phyloP scores from a whole-genome alignment of 2,329 filamentous ascomycete genomes.

The Xylaria digitata region DNA sequence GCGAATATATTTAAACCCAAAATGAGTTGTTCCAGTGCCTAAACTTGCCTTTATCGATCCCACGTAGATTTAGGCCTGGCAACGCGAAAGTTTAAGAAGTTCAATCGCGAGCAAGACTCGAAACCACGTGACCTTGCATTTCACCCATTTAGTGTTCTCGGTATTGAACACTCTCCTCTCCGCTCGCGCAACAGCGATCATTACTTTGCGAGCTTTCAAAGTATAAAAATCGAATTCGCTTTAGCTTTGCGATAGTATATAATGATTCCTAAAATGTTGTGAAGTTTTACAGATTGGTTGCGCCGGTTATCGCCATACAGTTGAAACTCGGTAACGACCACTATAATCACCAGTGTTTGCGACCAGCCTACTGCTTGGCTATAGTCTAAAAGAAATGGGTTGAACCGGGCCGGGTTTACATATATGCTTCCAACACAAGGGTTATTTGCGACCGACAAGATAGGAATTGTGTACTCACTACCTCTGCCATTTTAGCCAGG shows the following conservation, averaged over 20 bases:
- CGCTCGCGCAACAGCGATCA: conserved; percentile 11
- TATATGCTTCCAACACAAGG: not conserved
- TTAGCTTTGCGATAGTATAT: conserved; percentile 37
- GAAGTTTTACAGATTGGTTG: conserved; percentile 7
- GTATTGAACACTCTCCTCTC: conserved; percentile 13
- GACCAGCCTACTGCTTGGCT: conserved; percentile 7
- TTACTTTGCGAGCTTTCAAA: conserved; percentile 18
- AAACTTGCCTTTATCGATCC: not conserved
- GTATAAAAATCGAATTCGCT: not conserved
- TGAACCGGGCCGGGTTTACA: not conserved
- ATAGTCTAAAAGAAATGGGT: not conserved
- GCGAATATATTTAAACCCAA: not conserved
- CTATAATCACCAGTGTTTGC: not conserved
- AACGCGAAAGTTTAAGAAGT: conserved; percentile 36
- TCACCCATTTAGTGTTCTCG: conserved; percentile 1
- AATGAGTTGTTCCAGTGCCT: not conserved
- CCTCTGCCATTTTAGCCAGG: conserved; percentile 21
- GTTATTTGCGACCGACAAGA: not conserved
- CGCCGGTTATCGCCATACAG: not conserved
- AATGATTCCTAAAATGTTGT: conserved; percentile 7
- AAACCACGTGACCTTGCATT: conserved; percentile 44
- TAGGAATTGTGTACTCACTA: not conserved
- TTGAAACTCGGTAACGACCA: not conserved
- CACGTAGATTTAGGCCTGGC: conserved; percentile 14
- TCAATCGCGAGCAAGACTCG: conserved; percentile 44